Percentiles rank a stretch among this genome's conserved stretches.
These are phyloP conservation scores for Yarrowia hollandica DNA, from an alignment of 805 yeast genomes.

Conservation along the genomic window DNA sequence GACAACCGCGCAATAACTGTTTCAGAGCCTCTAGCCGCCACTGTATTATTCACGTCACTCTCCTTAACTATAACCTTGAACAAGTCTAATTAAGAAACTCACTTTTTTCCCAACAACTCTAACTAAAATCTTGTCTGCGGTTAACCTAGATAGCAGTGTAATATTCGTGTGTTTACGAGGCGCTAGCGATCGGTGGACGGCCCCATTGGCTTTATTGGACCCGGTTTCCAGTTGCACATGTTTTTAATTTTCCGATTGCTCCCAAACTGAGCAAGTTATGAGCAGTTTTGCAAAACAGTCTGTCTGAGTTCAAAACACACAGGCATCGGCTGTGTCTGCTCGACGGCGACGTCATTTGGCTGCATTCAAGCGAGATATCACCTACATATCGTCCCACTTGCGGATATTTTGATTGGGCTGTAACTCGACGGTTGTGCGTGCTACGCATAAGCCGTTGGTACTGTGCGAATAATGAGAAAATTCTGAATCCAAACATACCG, in stretches of 20 bases:
- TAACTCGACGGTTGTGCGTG: too few relatives aligned
- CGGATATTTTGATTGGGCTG: too few relatives aligned
- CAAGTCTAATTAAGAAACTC: slow-evolving; percentile 8
- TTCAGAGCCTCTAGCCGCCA: not conserved
- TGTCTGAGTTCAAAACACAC: not conserved
- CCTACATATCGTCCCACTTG: too few relatives aligned
- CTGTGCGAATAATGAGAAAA: too few relatives aligned
- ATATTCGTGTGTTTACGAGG: too few relatives aligned
- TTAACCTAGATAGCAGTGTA: not conserved
- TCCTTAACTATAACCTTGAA: slow-evolving; percentile 6
- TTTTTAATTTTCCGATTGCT: not conserved
- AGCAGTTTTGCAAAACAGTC: not conserved
- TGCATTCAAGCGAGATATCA: too few relatives aligned
- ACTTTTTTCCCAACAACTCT: not conserved
- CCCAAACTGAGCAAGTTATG: not conserved
- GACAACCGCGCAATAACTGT: too few relatives aligned
- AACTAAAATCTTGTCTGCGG: not conserved
- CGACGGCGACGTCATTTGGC: too few relatives aligned
- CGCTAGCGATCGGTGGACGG: not conserved
- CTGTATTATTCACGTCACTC: too few relatives aligned
- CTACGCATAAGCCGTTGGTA: too few relatives aligned
- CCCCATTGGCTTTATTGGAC: not conserved
- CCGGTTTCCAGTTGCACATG: not conserved
- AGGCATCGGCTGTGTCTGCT: too few relatives aligned
- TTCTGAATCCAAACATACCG: too few relatives aligned